These are phyloP conservation scores for Hanseniaspora gamundiae DNA, from an alignment of 1,139 yeast genomes.

Conservation along the genomic window DNA sequence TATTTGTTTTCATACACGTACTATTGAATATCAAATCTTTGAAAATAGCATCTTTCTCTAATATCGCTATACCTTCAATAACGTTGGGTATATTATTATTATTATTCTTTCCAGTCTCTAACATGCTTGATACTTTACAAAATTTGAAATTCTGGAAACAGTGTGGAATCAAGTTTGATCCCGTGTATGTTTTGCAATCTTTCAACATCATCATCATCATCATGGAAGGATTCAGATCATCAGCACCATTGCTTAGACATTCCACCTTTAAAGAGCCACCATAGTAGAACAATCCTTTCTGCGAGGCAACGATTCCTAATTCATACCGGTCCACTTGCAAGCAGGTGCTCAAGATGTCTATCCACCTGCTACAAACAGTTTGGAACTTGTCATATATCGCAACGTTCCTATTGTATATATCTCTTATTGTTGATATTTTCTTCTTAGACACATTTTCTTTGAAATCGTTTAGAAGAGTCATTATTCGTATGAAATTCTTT, in stretches of 20 bases:
- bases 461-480: conserved; percentile 5
- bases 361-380: conserved; percentile 14
- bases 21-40: conserved; percentile 13
- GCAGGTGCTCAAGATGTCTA: conserved; percentile 14
- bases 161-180: conserved; percentile 12
- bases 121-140: background rate
- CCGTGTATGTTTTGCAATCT: conserved; percentile 5
- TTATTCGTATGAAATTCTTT: conserved; percentile 3
- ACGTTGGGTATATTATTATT: conserved; percentile 1
- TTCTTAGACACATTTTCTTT: background rate
- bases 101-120: conserved; percentile 3
- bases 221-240: too few species aligned
- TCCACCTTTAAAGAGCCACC: conserved; percentile 2
- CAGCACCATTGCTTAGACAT: too few species aligned
- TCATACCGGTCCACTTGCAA: conserved; percentile 12
- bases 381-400: conserved; percentile 19
- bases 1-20: background rate
- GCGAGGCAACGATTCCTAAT: conserved; percentile 23
- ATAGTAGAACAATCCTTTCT: conserved; percentile 23
- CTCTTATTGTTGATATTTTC: conserved; percentile 21
- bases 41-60: conserved; percentile 25
- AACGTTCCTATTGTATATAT: conserved; percentile 25
- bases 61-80: conserved; percentile 12
- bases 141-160: background rate
- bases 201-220: conserved; percentile 6